These are phyloP conservation scores for Pleurotus sapidus DNA, from an alignment of 768 basidiomycete genomes.

Conservation along the genomic window DNA sequence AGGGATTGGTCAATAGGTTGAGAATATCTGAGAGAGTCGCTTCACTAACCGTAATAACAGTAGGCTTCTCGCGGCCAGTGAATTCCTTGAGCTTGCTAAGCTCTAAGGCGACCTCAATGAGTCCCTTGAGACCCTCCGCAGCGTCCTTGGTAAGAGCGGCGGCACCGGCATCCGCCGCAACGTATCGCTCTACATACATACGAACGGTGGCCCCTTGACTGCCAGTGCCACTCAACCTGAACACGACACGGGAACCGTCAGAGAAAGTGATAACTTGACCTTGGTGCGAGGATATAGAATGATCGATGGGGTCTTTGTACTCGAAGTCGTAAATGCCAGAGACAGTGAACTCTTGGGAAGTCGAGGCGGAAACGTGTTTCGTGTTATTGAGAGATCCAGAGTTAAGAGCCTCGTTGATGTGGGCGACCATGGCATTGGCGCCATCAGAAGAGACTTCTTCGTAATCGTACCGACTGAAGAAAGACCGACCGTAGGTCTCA, in stretches of 20 bases:
- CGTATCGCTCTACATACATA: constrained; percentile 94
- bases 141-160: constrained; percentile 73
- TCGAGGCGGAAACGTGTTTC: constrained; percentile 62
- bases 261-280: constrained; percentile 90
- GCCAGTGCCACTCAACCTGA: constrained; percentile 94
- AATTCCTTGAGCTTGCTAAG: constrained; percentile 84
- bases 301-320: constrained; percentile 98
- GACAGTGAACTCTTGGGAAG: constrained; percentile 72
- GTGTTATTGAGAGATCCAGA: constrained; percentile 67
- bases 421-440: constrained; percentile 80
- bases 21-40: not conserved
- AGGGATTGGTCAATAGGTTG: not conserved
- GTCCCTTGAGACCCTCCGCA: constrained; percentile 86
- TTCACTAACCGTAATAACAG: constrained; percentile 85
- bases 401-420: constrained; percentile 70
- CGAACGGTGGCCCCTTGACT: constrained; percentile 95
- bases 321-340: constrained; percentile 81
- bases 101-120: constrained; percentile 93
- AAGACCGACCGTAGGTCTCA: constrained; percentile 89
- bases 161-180: constrained; percentile 64
- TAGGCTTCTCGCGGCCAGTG: constrained; percentile 86
- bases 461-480: constrained; percentile 99
- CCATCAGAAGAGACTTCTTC: constrained; percentile 94
- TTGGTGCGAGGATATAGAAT: constrained; percentile 90
- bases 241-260: constrained; percentile 93